Percentiles rank a stretch among this genome's conserved stretches.
phyloP scores from a whole-genome alignment of 305 asterid species.

The Plantago lanceolata region DNA sequence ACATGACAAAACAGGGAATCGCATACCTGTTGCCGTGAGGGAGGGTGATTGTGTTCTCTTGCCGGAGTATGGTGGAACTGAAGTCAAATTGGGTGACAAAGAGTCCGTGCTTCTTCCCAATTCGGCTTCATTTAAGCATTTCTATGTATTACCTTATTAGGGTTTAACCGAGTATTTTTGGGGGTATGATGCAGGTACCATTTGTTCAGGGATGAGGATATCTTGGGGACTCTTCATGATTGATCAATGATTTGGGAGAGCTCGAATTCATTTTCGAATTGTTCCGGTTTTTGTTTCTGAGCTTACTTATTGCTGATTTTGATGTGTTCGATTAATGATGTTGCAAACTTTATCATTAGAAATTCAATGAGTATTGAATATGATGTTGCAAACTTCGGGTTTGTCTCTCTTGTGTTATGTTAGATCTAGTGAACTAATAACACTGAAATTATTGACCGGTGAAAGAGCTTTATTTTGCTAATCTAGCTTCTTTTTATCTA shows the following conservation, averaged over 20 bases:
- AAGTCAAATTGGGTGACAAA: constrained; percentile 77
- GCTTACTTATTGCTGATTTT: not conserved
- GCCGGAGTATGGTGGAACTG: constrained; percentile 93
- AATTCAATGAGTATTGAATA: too few species aligned
- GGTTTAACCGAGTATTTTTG: constrained; percentile 10
- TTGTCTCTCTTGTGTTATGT: too few species aligned
- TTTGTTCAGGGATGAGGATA: constrained; percentile 82
- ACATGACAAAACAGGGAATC: constrained; percentile 50
- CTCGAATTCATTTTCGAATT: constrained; percentile 9
- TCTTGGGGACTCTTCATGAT: constrained; percentile 68
- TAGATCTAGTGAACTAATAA: too few species aligned
- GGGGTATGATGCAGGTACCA: constrained; percentile 51
- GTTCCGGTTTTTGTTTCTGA: constrained; percentile 1
- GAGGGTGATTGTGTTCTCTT: constrained; percentile 87
- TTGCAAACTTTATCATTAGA: too few species aligned
- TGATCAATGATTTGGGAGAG: constrained; percentile 22
- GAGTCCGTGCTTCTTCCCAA: constrained; percentile 46
- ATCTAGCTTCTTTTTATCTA: too few species aligned
- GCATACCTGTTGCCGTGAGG: constrained; percentile 68
- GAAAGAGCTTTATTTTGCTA: too few species aligned
- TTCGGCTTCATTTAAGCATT: not conserved
- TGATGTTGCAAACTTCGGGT: too few species aligned
- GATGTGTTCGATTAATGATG: too few species aligned
- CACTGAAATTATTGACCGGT: too few species aligned
- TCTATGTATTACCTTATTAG: not conserved